phyloP scores from a whole-genome alignment of 768 basidiomycete species.

The Leccinum subgranulosum region DNA sequence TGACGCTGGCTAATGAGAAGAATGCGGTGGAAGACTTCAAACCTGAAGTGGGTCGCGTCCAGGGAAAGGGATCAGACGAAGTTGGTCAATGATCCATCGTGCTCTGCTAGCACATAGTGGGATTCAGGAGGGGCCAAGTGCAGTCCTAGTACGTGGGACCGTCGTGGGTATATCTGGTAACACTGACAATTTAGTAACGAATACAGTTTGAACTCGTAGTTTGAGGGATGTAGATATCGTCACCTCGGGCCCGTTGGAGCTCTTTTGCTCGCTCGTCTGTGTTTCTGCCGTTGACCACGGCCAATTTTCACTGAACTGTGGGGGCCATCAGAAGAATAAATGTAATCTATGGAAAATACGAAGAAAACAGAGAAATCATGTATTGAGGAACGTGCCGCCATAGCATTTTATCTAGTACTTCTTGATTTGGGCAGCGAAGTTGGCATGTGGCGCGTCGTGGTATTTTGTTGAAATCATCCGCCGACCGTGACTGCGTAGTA shows the following conservation, averaged over 20 bases:
- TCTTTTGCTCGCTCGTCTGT: neutral
- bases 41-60: slow-evolving; percentile 33
- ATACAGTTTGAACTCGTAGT: neutral
- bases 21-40: slow-evolving; percentile 36
- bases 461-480: neutral
- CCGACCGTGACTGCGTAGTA: neutral
- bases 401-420: neutral
- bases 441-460: neutral
- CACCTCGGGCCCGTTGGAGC: no score
- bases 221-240: neutral
- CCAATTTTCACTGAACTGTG: neutral
- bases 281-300: neutral
- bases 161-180: neutral
- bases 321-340: no score
- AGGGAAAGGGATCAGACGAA: slow-evolving; percentile 12
- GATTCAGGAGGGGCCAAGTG: neutral
- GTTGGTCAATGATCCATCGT: neutral
- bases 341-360: no score
- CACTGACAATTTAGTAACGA: neutral
- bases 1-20: slow-evolving; percentile 60
- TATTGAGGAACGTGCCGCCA: no score
- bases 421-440: neutral
- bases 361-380: no score
- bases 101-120: neutral
- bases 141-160: neutral